A percentile compares a stretch with the other conserved stretches of the same genome.
Evolutionary conservation across 2,329 filamentous ascomycete genomes (phyloP).

Genomic region (Xylariaceae sp.): DNA sequence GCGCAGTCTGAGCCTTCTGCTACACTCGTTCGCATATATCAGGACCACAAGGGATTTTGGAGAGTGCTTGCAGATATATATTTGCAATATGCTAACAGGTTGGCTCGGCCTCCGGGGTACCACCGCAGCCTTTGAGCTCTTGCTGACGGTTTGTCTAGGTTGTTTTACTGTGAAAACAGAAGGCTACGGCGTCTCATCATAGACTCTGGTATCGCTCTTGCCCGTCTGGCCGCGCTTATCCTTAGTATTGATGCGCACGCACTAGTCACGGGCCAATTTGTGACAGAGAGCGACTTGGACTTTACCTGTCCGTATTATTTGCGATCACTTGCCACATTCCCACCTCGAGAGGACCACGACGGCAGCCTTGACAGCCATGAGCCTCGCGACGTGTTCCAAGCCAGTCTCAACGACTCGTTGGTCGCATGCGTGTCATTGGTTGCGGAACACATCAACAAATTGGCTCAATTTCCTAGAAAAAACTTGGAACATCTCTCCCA

Average conservation of each 20-base stretch:
- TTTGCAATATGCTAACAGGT: conserved; percentile 40
- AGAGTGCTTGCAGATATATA: conserved; percentile 47
- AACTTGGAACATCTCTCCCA: conserved; percentile 41
- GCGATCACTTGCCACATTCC: conserved; percentile 38
- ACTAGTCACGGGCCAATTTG: conserved; percentile 23
- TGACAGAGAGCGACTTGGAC: conserved; percentile 34
- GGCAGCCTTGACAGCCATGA: conserved; percentile 30
- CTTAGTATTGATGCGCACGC: conserved; percentile 45
- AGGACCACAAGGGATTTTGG: conserved; percentile 49
- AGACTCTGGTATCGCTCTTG: conserved; percentile 36
- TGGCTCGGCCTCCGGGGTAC: conserved; percentile 20
- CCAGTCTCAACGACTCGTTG: conserved; percentile 39
- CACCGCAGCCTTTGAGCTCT: background rate
- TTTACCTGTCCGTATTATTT: conserved; percentile 45
- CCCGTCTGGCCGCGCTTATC: conserved; percentile 50
- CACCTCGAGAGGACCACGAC: conserved; percentile 31
- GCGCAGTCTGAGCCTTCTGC: conserved; percentile 32
- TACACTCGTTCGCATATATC: conserved; percentile 40
- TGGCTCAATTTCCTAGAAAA: conserved; percentile 43
- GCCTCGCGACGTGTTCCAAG: conserved; percentile 44
- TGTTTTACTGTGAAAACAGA: conserved; percentile 21
- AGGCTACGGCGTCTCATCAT: conserved; percentile 30
- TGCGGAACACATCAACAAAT: conserved; percentile 35
- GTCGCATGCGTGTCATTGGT: conserved; percentile 40
- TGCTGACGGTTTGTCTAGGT: conserved; percentile 15